Evolutionary conservation across 1,139 yeast genomes (phyloP).

Genomic region (Lodderomyces beijingensis): DNA sequence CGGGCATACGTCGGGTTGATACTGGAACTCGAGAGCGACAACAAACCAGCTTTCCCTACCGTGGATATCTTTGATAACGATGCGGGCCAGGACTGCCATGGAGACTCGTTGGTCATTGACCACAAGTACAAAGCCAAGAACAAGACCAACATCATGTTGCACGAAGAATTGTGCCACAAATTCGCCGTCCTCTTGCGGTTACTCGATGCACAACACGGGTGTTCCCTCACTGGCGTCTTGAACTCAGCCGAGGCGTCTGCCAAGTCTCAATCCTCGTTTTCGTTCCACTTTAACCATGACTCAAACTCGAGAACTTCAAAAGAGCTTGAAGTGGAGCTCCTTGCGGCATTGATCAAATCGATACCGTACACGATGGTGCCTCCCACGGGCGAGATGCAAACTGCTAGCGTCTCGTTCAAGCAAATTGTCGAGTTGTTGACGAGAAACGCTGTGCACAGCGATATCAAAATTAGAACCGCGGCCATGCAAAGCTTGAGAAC

Average conservation of each 20-base stretch:
- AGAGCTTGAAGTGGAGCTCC: constrained; percentile 51
- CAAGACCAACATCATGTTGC: constrained; percentile 49
- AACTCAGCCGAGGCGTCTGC: constrained; percentile 13
- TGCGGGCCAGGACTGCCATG: neutral
- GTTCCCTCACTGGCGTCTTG: constrained; percentile 22
- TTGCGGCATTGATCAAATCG: constrained; percentile 65
- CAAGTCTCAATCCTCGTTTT: constrained; percentile 21
- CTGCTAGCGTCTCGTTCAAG: constrained; percentile 46
- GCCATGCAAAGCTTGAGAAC: constrained; percentile 60
- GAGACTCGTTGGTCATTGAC: constrained; percentile 31
- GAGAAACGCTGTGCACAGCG: constrained; percentile 69
- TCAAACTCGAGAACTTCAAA: constrained; percentile 28
- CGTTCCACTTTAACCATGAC: constrained; percentile 54
- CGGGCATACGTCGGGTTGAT: constrained; percentile 68
- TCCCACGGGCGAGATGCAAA: constrained; percentile 20
- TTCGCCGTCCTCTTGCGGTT: constrained; percentile 55
- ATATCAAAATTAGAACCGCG: constrained; percentile 56
- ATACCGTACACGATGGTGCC: constrained; percentile 61
- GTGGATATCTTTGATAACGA: constrained; percentile 15
- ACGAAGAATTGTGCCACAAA: constrained; percentile 71
- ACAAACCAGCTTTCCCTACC: constrained; percentile 73
- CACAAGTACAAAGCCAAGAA: no score
- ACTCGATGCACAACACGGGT: constrained; percentile 63
- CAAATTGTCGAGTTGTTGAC: constrained; percentile 70
- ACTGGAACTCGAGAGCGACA: constrained; percentile 52